Evolutionary conservation across 1,139 yeast species (phyloP), one percentile per base, ranked within the genome.

Genomic region (Hyphopichia fennica): DNA sequence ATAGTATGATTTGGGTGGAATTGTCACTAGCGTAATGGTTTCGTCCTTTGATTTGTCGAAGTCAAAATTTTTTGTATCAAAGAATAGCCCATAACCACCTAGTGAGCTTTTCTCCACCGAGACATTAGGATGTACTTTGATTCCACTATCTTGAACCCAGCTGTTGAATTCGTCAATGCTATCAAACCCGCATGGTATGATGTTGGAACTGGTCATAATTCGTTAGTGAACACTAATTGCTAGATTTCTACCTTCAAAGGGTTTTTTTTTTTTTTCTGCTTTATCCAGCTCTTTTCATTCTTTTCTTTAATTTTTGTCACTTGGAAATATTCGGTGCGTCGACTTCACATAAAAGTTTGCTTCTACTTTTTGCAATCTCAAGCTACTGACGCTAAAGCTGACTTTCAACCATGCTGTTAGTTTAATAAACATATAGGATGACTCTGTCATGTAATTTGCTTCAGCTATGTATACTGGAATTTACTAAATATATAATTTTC

Each of bases 31-130:
- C 4, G 4, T 10, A 4, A 28, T 14, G 14, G 14, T 14, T n/a
- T 5, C 31, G 10, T n/a, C 15, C 7, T 22, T 22, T 7, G 25
- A 22, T 28, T 28, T n/a, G 9, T 15, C 4, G 3, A n/a, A 4
- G 5, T 28, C 31, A n/a, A 14, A 6, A 10, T 28, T 14, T 11
- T 5, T 25, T 3, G 13, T 30, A 4, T 52, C 49, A 35, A 57
- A 58, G 42, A 63, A 57, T n/a, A 69, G 42, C 8, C 75, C 75
- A n/a, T 50, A 49, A 3, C 75, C 75, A 5, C 74, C 74, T 17
- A 65, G 48, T 2, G 45, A 35, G 45, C 70, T 65, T 15, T 41
- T 14, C 9, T 51, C 58, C 19, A 68, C 53, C 3, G 51, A 32
- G 10, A 67, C 35, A 8, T 46, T 29, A 1, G 53, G 48, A 14